Conservation (phyloP, 2,329 filamentous ascomycete species). For the Trichoderma sp. region DNA sequence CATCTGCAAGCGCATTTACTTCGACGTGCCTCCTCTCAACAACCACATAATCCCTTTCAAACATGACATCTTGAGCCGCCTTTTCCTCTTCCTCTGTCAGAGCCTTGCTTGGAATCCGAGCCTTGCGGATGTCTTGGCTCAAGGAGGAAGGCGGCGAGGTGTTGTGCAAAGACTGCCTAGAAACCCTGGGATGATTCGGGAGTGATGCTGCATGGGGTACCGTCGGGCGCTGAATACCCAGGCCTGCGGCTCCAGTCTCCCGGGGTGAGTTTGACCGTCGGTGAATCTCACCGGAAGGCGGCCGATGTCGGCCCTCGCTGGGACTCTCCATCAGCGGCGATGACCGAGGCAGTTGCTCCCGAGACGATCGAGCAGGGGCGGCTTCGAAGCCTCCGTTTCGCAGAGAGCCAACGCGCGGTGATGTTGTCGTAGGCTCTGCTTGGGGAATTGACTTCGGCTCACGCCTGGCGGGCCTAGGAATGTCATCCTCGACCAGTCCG, state of each 20-base stretch:
- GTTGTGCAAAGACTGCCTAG: slow-evolving; percentile 31
- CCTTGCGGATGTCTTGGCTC: slow-evolving; percentile 37
- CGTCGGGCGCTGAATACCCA: slow-evolving; percentile 53
- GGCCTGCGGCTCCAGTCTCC: slow-evolving; percentile 50
- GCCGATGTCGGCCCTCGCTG: slow-evolving; percentile 40
- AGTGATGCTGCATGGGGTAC: slow-evolving; percentile 51
- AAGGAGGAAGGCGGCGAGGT: slow-evolving; percentile 33
- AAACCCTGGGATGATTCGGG: slow-evolving; percentile 44
- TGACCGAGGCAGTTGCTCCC: slow-evolving; percentile 43
- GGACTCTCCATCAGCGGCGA: slow-evolving; percentile 49
- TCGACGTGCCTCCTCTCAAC: slow-evolving; percentile 95
- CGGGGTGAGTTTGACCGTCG: slow-evolving; percentile 46
- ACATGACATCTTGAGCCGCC: slow-evolving; percentile 82
- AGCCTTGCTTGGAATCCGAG: slow-evolving; percentile 30
- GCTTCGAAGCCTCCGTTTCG: slow-evolving; percentile 44
- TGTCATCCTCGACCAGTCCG: slow-evolving; percentile 76
- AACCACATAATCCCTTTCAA: slow-evolving; percentile 92
- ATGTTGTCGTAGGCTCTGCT: slow-evolving; percentile 31
- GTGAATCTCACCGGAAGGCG: slow-evolving; percentile 31
- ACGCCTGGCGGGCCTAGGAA: slow-evolving; percentile 45
- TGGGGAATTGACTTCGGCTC: slow-evolving; percentile 41
- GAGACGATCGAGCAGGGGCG: slow-evolving; percentile 42
- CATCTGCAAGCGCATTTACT: slow-evolving; percentile 95
- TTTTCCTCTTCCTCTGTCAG: slow-evolving; percentile 66
- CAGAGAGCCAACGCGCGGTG: slow-evolving; percentile 29